Conservation (phyloP, 768 basidiomycete species). For the Hortiboletus flavorubellus region DNA sequence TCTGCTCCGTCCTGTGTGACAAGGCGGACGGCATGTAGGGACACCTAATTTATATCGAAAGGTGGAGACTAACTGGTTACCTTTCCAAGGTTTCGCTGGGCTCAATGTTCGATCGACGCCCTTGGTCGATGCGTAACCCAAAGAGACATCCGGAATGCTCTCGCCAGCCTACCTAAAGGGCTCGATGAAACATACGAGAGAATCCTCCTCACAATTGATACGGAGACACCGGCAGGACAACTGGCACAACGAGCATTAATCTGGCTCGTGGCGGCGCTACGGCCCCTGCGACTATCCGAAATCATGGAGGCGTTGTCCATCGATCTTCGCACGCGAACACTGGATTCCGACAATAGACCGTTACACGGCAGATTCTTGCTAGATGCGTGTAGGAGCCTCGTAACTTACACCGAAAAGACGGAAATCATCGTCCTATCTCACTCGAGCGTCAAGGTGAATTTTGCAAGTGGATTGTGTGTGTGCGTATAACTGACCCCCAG, state of each 20-base stretch:
- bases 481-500: background rate
- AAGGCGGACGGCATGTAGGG: constrained; percentile 2
- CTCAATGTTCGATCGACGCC: constrained; percentile 1
- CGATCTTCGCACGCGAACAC: background rate
- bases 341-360: background rate
- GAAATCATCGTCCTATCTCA: constrained; percentile 1
- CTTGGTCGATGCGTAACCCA: background rate
- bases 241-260: background rate
- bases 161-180: background rate
- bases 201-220: background rate
- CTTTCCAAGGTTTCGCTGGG: background rate
- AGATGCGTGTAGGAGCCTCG: constrained; percentile 6
- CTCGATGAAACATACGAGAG: constrained; percentile 5
- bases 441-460: background rate
- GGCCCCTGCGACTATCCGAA: background rate
- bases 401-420: constrained; percentile 3
- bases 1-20: background rate
- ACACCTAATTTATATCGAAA: too few species aligned
- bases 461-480: background rate
- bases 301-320: constrained; percentile 1
- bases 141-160: background rate
- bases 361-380: constrained; percentile 4
- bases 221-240: background rate
- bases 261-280: constrained; percentile 3
- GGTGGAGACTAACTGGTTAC: background rate